Conservation (phyloP, 106 monocot genomes). For the Cymbidium sinense region DNA sequence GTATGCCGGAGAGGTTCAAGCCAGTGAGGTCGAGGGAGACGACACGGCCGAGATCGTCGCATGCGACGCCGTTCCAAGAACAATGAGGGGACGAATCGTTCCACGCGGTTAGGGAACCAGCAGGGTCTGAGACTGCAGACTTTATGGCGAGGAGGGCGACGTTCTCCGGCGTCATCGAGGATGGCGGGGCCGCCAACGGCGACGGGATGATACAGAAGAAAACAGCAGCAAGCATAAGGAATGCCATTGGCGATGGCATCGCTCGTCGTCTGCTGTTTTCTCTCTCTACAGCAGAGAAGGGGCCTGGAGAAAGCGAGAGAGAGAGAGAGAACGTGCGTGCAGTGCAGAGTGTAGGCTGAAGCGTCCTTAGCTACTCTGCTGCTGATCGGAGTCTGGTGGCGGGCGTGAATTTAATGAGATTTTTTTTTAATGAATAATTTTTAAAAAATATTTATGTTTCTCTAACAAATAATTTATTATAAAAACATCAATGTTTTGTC, state of each 20-base stretch:
- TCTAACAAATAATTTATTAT: too few species aligned
- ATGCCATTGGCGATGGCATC: not conserved
- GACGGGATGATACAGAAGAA: not conserved
- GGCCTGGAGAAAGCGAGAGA: too few species aligned
- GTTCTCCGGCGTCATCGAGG: not conserved
- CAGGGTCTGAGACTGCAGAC: not conserved
- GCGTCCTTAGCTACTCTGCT: slow-evolving; percentile 3
- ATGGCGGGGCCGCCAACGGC: too few species aligned
- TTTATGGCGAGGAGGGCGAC: not conserved
- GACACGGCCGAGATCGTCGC: slow-evolving; percentile 15
- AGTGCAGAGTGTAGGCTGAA: not conserved
- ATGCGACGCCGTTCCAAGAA: slow-evolving; percentile 6
- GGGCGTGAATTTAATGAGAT: slow-evolving; percentile 5
- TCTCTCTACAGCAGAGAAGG: not conserved
- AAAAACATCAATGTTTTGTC: too few species aligned
- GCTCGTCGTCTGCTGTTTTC: not conserved
- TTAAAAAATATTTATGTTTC: too few species aligned
- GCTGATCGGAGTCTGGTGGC: not conserved
- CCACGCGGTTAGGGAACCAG: slow-evolving; percentile 1
- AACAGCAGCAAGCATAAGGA: not conserved
- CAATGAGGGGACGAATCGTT: slow-evolving; percentile 12
- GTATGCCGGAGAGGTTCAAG: slow-evolving; percentile 53
- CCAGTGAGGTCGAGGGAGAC: slow-evolving; percentile 44
- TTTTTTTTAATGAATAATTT: not conserved
- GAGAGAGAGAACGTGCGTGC: not conserved